Evolutionary conservation across 257 asterid species (phyloP).

Genomic region (Solanum phureja): DNA sequence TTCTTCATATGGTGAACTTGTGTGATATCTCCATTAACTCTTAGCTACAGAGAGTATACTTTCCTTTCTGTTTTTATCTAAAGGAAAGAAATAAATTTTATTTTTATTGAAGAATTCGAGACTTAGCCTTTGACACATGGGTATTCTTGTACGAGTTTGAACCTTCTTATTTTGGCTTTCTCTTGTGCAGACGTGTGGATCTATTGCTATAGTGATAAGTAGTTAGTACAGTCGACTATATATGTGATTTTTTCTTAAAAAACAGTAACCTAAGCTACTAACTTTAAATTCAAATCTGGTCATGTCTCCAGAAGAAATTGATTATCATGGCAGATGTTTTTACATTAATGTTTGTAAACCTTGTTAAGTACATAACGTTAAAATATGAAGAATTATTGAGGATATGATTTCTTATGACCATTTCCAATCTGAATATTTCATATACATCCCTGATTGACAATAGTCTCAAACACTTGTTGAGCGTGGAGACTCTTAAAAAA

Average conservation of each 20-base stretch:
- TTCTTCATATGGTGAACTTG: neutral
- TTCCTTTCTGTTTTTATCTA: slow-evolving; percentile 32
- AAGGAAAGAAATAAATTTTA: slow-evolving; percentile 24
- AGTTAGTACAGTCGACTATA: neutral
- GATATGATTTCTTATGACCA: neutral
- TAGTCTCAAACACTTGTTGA: neutral
- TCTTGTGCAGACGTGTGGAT: neutral
- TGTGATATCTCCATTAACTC: neutral
- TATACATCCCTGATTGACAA: too few species aligned
- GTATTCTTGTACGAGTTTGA: neutral
- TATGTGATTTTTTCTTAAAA: neutral
- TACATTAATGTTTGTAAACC: neutral
- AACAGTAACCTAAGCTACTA: neutral
- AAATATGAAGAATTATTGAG: neutral
- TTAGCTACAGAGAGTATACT: neutral
- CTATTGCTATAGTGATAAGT: neutral
- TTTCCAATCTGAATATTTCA: neutral
- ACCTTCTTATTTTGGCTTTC: neutral
- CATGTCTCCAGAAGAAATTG: neutral
- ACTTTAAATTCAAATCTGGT: neutral
- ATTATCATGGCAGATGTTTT: neutral
- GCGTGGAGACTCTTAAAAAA: neutral
- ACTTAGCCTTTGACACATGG: neutral
- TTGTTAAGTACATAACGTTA: neutral
- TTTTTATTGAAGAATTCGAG: slow-evolving; percentile 1